A percentile compares a stretch with the other conserved stretches of the same genome.
Evolutionary conservation across 495 filamentous ascomycete genomes (phyloP).

Genomic region (Hypoxylon subgilvum): DNA sequence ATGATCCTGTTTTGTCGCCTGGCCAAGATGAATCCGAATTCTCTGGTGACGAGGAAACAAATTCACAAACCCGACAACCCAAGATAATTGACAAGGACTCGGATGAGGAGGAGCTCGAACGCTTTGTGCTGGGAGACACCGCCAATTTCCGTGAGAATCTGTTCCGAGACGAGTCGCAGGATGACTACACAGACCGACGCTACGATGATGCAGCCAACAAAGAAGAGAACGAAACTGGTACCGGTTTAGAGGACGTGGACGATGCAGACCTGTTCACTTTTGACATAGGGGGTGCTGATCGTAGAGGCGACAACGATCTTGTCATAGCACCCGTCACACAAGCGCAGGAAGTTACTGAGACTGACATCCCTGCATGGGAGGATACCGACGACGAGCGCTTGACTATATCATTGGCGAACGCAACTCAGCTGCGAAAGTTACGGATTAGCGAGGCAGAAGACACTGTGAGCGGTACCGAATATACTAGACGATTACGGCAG

Average conservation of each 20-base stretch:
- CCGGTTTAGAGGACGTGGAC: slow-evolving; percentile 58
- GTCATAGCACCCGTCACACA: slow-evolving; percentile 47
- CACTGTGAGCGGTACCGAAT: slow-evolving; percentile 82
- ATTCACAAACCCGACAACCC: slow-evolving; percentile 28
- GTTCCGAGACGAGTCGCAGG: slow-evolving; percentile 51
- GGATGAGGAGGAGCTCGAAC: slow-evolving; percentile 82
- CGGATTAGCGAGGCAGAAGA: slow-evolving; percentile 82
- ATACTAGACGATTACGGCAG: slow-evolving; percentile 74
- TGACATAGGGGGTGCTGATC: slow-evolving; percentile 48
- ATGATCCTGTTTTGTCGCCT: slow-evolving; percentile 37
- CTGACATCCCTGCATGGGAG: slow-evolving; percentile 72
- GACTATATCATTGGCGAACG: slow-evolving; percentile 76
- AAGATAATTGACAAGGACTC: slow-evolving; percentile 69
- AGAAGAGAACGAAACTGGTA: slow-evolving; percentile 45
- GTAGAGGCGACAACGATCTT: slow-evolving; percentile 42
- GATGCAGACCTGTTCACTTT: slow-evolving; percentile 67
- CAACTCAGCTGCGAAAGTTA: slow-evolving; percentile 77
- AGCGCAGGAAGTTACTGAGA: slow-evolving; percentile 42
- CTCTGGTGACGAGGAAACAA: slow-evolving; percentile 34
- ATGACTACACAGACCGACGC: slow-evolving; percentile 11
- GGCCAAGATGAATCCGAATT: slow-evolving; percentile 32
- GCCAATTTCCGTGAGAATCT: slow-evolving; percentile 77
- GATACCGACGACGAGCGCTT: slow-evolving; percentile 95
- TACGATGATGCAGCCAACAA: slow-evolving; percentile 3
- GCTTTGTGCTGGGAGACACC: slow-evolving; percentile 82